phyloP scores from a whole-genome alignment of 805 yeast species.

The Candida boidinii region DNA sequence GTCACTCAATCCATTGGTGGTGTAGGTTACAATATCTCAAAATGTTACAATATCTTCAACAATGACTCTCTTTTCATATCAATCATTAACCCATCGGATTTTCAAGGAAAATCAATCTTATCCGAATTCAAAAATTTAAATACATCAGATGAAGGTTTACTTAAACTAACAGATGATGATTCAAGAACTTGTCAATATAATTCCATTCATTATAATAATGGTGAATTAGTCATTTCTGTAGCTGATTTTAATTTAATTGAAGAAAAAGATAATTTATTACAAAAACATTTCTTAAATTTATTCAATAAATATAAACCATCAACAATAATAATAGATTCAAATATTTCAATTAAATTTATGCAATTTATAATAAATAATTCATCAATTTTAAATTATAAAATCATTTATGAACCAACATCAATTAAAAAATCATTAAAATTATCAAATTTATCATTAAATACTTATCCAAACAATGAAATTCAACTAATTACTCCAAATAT shows the following conservation, averaged over 20 bases:
- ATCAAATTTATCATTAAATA: constrained; percentile 26
- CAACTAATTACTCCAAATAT: constrained; percentile 62
- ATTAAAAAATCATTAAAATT: constrained; percentile 48
- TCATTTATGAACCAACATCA: constrained; percentile 74
- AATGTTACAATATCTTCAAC: constrained; percentile 22
- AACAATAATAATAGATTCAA: constrained; percentile 58
- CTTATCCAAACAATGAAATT: constrained; percentile 39
- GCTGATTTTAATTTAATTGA: constrained; percentile 80
- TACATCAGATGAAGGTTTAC: constrained; percentile 32
- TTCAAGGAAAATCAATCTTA: constrained; percentile 35
- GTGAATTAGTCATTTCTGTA: constrained; percentile 65
- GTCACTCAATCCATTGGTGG: constrained; percentile 63
- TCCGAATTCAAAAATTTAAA: constrained; percentile 11
- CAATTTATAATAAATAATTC: constrained; percentile 25
- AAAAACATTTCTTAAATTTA: too few relatives aligned
- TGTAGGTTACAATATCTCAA: constrained; percentile 71
- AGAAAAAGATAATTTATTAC: constrained; percentile 33
- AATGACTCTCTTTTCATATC: constrained; percentile 46
- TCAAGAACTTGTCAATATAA: constrained; percentile 61
- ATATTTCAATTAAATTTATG: constrained; percentile 40
- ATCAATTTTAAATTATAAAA: constrained; percentile 16
- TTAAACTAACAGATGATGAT: constrained; percentile 8
- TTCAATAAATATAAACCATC: constrained; percentile 36
- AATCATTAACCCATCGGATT: constrained; percentile 47
- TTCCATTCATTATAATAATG: constrained; percentile 54